Percentiles rank a stretch among this genome's conserved stretches.
These are phyloP conservation scores for Phylloporus sp. DNA, from an alignment of 768 basidiomycete species.

Conservation along the genomic window DNA sequence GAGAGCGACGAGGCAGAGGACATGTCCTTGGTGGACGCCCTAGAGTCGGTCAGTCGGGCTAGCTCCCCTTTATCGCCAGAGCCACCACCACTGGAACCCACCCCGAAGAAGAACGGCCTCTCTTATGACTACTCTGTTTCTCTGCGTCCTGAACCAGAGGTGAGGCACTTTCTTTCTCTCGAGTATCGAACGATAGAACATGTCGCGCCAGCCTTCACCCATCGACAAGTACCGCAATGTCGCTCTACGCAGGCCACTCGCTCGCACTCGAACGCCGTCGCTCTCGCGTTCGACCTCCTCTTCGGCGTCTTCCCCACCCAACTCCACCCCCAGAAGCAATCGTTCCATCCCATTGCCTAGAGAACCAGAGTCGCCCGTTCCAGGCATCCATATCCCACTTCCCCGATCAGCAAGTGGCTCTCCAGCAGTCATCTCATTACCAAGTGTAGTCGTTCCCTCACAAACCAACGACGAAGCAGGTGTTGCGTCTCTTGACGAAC, in stretches of 20 bases:
- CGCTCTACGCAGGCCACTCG: constrained; percentile 46
- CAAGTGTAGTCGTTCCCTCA: constrained; percentile 18
- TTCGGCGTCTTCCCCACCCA: constrained; percentile 48
- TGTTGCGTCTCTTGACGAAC: constrained; percentile 7
- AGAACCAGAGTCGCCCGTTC: constrained; percentile 43
- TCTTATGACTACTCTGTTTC: constrained; percentile 52
- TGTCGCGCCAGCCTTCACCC: constrained; percentile 52
- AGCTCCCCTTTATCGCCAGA: constrained; percentile 44
- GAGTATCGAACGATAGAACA: not conserved
- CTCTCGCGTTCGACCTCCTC: constrained; percentile 56
- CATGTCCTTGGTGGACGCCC: constrained; percentile 51
- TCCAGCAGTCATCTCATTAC: constrained; percentile 36
- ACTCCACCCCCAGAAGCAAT: constrained; percentile 61
- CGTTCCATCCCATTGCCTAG: constrained; percentile 38
- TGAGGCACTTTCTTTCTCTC: constrained; percentile 22
- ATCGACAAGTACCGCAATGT: constrained; percentile 62
- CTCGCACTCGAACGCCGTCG: constrained; percentile 60
- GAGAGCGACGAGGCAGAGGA: constrained; percentile 41
- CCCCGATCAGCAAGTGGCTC: constrained; percentile 49
- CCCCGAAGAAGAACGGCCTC: constrained; percentile 47
- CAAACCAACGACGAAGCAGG: constrained; percentile 13
- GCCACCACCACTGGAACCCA: constrained; percentile 32
- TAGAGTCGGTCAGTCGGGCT: constrained; percentile 51
- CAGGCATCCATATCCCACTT: constrained; percentile 45
- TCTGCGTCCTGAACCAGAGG: constrained; percentile 59